These are phyloP conservation scores for Alternaria incomplexa DNA, from an alignment of 2,329 filamentous ascomycete genomes.

Conservation along the genomic window DNA sequence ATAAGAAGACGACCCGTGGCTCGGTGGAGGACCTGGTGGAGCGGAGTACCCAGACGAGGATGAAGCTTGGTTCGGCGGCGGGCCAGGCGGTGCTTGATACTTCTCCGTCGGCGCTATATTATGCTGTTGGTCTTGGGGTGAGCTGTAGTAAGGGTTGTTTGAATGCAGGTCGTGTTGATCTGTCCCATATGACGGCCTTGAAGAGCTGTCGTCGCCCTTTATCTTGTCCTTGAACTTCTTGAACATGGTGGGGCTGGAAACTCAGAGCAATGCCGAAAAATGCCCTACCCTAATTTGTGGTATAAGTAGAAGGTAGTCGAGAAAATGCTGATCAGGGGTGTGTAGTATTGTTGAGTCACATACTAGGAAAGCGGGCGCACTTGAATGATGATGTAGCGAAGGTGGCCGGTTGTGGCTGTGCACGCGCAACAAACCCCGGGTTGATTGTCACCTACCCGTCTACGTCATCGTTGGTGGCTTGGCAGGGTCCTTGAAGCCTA, in stretches of 20 bases:
- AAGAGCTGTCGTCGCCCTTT: constrained; percentile 33
- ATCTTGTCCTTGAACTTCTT: constrained; percentile 46
- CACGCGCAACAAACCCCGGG: not conserved
- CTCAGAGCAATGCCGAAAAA: not conserved
- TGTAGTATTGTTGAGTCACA: not conserved
- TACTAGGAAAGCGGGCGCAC: constrained; percentile 1
- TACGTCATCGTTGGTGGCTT: constrained; percentile 15
- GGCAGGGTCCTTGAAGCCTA: not conserved
- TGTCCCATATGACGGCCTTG: constrained; percentile 19
- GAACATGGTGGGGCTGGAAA: constrained; percentile 31
- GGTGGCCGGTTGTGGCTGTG: constrained; percentile 11
- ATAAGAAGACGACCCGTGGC: constrained; percentile 27
- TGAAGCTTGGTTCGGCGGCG: constrained; percentile 32
- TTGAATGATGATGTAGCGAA: constrained; percentile 2
- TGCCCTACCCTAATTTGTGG: not conserved
- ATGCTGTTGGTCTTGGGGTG: constrained; percentile 23
- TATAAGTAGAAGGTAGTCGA: not conserved
- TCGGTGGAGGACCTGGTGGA: constrained; percentile 27
- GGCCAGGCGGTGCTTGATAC: constrained; percentile 39
- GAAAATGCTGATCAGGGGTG: not conserved
- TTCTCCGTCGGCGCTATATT: constrained; percentile 25
- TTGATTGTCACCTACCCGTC: not conserved
- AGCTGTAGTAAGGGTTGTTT: constrained; percentile 33
- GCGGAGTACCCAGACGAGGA: constrained; percentile 24
- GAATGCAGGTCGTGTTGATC: constrained; percentile 32